phyloP scores from a whole-genome alignment of 352 stramenopile species.

The Pythium vanterpoolii region DNA sequence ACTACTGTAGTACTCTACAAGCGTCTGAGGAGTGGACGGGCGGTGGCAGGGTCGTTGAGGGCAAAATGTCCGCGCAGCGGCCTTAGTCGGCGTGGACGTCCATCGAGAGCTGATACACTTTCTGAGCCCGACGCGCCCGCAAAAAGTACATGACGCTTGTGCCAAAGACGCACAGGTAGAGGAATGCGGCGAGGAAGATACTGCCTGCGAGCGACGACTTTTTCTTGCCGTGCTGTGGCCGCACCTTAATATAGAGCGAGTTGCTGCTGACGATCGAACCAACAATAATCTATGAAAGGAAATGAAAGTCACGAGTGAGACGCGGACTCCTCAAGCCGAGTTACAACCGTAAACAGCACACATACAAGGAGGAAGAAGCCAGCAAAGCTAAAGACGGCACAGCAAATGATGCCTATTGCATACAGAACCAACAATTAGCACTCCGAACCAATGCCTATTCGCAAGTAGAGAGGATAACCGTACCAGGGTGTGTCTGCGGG shows the following conservation, averaged over 20 bases:
- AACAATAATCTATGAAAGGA: conserved; percentile 47
- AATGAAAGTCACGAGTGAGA: not conserved
- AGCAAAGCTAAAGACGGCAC: conserved; percentile 70
- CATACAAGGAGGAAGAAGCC: conserved; percentile 71
- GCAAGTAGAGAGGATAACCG: conserved; percentile 1
- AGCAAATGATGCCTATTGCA: conserved; percentile 61
- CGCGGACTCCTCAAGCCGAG: not conserved
- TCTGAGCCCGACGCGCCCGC: conserved; percentile 68
- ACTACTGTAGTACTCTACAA: conserved; percentile 31
- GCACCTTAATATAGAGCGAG: conserved; percentile 85
- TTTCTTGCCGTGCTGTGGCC: conserved; percentile 70
- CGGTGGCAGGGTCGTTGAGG: too few relatives aligned
- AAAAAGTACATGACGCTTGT: conserved; percentile 87
- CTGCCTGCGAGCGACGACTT: conserved; percentile 82
- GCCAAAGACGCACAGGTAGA: conserved; percentile 83
- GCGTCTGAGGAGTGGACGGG: conserved; percentile 1
- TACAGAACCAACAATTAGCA: not conserved
- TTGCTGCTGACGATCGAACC: conserved; percentile 83
- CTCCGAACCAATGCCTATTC: not conserved
- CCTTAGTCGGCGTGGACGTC: conserved; percentile 77
- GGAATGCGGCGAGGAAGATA: conserved; percentile 83
- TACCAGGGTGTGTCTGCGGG: conserved; percentile 68
- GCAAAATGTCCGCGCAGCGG: too few relatives aligned
- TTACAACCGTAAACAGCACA: not conserved
- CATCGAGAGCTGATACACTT: conserved; percentile 87